Conservation (phyloP, 169 alveolate species). For the Cryptosporidium canis region DNA sequence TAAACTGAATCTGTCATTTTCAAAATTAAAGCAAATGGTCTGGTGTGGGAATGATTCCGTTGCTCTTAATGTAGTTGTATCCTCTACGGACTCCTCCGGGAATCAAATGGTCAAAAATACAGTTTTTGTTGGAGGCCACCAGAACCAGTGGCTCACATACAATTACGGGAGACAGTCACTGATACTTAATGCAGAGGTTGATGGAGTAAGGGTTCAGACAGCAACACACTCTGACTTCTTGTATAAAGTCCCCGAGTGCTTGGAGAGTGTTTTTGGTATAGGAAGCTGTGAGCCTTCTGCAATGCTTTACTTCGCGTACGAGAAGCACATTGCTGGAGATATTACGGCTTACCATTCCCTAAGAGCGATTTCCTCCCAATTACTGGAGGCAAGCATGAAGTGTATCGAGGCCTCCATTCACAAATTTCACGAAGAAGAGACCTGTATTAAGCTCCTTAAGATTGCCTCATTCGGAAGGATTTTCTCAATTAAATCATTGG, state of each 20-base stretch:
- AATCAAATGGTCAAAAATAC: conserved; percentile 58
- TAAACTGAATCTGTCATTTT: conserved; percentile 13
- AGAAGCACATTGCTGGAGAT: conserved; percentile 80
- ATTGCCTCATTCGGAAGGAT: conserved; percentile 60
- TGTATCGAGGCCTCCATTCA: conserved; percentile 82
- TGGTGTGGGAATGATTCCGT: conserved; percentile 84
- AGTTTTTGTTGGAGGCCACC: conserved; percentile 80
- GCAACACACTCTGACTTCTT: conserved; percentile 76
- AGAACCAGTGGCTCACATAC: conserved; percentile 81
- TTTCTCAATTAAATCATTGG: conserved; percentile 14
- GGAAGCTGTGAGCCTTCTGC: conserved; percentile 85
- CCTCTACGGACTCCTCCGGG: background rate
- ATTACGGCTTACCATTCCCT: conserved; percentile 82
- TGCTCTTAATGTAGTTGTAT: conserved; percentile 72
- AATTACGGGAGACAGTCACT: conserved; percentile 74
- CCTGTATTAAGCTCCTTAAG: conserved; percentile 28
- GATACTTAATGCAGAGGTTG: conserved; percentile 75
- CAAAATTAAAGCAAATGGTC: conserved; percentile 75
- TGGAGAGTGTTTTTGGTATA: conserved; percentile 78
- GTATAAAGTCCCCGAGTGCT: conserved; percentile 75
- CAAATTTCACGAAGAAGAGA: conserved; percentile 76
- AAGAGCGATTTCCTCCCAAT: conserved; percentile 79
- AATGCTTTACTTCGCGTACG: conserved; percentile 81
- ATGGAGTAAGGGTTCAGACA: conserved; percentile 79
- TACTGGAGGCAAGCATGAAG: conserved; percentile 78